phyloP scores from a whole-genome alignment of 2,329 filamentous ascomycete species.

The Colletotrichum sp. region DNA sequence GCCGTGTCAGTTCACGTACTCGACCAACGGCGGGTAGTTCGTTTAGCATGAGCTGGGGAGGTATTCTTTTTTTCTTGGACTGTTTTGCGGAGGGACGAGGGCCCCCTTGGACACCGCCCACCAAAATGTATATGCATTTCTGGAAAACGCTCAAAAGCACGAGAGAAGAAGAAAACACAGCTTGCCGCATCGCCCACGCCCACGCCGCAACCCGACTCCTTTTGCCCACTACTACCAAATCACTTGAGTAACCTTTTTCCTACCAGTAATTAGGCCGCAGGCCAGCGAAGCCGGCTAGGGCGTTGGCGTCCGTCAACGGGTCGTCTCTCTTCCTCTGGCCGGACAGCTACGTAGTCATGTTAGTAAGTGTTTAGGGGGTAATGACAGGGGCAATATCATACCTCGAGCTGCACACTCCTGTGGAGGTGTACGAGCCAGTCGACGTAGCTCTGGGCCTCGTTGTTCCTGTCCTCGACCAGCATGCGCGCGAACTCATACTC shows the following conservation, averaged over 20 bases:
- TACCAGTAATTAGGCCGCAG: constrained; percentile 67
- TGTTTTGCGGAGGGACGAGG: background rate
- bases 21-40: background rate
- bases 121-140: constrained; percentile 19
- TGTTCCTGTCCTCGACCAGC: constrained; percentile 93
- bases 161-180: background rate
- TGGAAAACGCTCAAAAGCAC: constrained; percentile 18
- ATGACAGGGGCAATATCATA: constrained; percentile 38
- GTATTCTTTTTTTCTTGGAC: background rate
- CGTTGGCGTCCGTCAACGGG: constrained; percentile 51
- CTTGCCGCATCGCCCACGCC: background rate
- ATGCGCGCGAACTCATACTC: constrained; percentile 96
- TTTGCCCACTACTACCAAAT: background rate
- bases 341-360: constrained; percentile 53
- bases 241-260: background rate
- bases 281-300: constrained; percentile 62
- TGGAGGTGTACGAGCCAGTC: constrained; percentile 98
- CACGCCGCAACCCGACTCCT: background rate
- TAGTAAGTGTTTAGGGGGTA: background rate
- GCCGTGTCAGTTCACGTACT: background rate
- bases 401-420: constrained; percentile 89
- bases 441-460: constrained; percentile 96
- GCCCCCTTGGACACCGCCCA: background rate
- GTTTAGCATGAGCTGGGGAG: background rate
- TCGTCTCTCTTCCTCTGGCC: constrained; percentile 77